Evolutionary conservation across 2,329 filamentous ascomycete genomes (phyloP), one percentile per base, ranked within the genome.

Genomic region (Penicillium verrucosum): DNA sequence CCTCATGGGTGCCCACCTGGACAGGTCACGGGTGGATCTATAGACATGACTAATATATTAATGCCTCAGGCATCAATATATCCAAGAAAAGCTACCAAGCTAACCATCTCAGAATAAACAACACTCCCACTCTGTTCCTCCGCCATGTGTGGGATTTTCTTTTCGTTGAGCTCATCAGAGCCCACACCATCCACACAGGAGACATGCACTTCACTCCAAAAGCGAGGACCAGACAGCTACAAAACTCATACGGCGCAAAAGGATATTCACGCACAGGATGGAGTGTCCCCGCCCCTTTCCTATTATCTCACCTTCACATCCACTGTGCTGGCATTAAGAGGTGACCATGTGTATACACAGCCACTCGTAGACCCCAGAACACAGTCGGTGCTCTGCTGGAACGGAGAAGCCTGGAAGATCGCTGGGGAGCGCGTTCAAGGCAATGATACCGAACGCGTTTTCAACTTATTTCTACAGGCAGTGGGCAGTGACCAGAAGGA

Each of bases 371-470:
- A 88, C 62, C 37, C 69, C 3, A 60, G 65, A 0, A 81, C 81
- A 0, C 80, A 81, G 4, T 90, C 88, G 1, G 78, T 90, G 0
- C 80, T 99, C 2, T 97, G 93, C 80, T 99, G 94, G 94, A 99
- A 99, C 69, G 94, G 94, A 42, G 94, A 99, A 72, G 93, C 92
- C 1, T 99, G 94, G 94, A 87, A 83, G 56, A 81, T 96, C 48
- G 75, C 74, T 9, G 81, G 80, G 34, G 65, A 81, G 10, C 66
- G 72, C 1, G 78, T 96, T 6, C 58, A 67, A 36, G 89, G 86
- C 56, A 97, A 96, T 69, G 94, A 99, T 74, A 89, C 89, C 3
- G 81, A 88, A 66, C 75, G 78, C 7, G 78, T 97, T 18, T 86
- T 93, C 67, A 68, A 79, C 34, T 68, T 83, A 37, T 78, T 96